Evolutionary conservation across 2,329 filamentous ascomycete species (phyloP).

Genomic region (Bimuria novae-zelandiae): DNA sequence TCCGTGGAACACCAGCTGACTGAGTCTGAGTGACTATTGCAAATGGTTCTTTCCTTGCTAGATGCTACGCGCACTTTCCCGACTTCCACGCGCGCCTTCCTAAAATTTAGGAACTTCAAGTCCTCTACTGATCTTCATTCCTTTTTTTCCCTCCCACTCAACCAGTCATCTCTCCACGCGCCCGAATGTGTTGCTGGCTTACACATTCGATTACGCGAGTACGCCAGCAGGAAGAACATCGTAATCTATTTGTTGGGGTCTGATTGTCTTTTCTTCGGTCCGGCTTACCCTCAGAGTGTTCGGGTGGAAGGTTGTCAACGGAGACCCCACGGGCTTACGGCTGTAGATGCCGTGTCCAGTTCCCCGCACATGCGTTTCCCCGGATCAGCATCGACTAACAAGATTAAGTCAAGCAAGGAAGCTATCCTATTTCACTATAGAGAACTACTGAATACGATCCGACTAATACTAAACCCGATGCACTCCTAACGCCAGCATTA

Average conservation of each 20-base stretch:
- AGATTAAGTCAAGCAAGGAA: not conserved
- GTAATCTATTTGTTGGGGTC: too few relatives aligned
- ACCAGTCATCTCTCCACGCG: too few relatives aligned
- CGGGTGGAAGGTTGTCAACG: not conserved
- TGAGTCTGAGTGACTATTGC: not conserved
- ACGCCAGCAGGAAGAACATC: too few relatives aligned
- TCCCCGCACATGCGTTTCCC: conserved; percentile 4
- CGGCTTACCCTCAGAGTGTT: too few relatives aligned
- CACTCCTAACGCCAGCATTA: not conserved
- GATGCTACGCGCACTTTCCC: not conserved
- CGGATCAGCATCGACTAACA: not conserved
- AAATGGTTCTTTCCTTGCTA: not conserved
- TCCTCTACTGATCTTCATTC: too few relatives aligned
- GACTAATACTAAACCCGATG: not conserved
- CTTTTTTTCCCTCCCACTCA: too few relatives aligned
- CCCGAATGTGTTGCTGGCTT: too few relatives aligned
- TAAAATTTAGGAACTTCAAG: too few relatives aligned
- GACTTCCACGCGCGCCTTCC: too few relatives aligned
- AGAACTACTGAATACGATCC: not conserved
- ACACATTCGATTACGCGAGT: too few relatives aligned
- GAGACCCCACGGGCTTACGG: not conserved
- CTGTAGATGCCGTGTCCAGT: not conserved
- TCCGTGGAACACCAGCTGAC: not conserved
- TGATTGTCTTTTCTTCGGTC: too few relatives aligned
- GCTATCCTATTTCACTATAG: not conserved